These are phyloP conservation scores for Lotus japonicus DNA, from an alignment of 306 rosid genomes.

Conservation along the genomic window DNA sequence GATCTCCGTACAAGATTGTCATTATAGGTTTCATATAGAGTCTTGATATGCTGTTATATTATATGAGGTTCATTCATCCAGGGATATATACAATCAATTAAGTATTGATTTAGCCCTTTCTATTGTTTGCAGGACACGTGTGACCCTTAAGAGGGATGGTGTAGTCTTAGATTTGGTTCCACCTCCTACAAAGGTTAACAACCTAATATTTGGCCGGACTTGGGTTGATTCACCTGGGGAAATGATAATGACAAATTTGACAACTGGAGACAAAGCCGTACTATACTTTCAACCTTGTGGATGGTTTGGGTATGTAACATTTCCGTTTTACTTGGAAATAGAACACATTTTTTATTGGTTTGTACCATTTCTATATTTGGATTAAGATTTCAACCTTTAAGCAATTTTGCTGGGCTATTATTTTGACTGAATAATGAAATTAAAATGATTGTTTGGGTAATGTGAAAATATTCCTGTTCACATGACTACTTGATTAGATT, in stretches of 20 bases:
- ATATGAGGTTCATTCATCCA: background rate
- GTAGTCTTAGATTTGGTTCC: slow-evolving; percentile 85
- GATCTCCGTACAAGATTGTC: slow-evolving; percentile 11
- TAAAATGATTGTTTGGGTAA: slow-evolving; percentile 11
- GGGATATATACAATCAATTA: background rate
- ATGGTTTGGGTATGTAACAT: slow-evolving; percentile 75
- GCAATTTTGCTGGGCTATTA: background rate
- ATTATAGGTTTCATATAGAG: background rate
- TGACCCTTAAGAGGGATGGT: slow-evolving; percentile 75
- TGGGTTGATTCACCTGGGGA: slow-evolving; percentile 97
- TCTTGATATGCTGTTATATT: slow-evolving; percentile 10
- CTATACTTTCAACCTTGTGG: slow-evolving; percentile 92
- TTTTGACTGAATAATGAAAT: slow-evolving; percentile 3
- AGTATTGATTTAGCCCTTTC: slow-evolving; percentile 2
- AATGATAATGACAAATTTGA: slow-evolving; percentile 76
- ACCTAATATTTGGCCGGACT: slow-evolving; percentile 87
- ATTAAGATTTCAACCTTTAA: background rate
- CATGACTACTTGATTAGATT: background rate
- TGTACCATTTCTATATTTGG: background rate
- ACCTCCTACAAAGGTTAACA: slow-evolving; percentile 90
- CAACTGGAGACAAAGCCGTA: slow-evolving; percentile 87
- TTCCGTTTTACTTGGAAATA: background rate
- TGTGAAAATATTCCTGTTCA: background rate
- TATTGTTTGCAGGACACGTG: slow-evolving; percentile 58
- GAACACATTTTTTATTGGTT: background rate